These are phyloP conservation scores for Pachyrhizus erosus DNA, from an alignment of 306 rosid genomes.

Conservation along the genomic window DNA sequence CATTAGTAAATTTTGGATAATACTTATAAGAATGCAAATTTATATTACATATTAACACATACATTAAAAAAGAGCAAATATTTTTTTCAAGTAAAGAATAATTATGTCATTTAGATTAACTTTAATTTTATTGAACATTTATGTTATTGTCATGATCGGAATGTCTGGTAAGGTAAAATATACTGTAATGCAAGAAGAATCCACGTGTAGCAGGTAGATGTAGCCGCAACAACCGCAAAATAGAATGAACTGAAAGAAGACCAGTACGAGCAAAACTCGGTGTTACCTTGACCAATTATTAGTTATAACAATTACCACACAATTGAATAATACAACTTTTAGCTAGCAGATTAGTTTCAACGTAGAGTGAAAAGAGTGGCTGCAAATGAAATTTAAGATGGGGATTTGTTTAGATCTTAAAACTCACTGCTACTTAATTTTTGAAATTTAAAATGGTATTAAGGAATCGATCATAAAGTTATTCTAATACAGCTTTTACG, in stretches of 20 bases:
- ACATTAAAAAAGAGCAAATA: not conserved
- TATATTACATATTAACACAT: no score
- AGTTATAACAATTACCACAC: not conserved
- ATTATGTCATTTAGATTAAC: not conserved
- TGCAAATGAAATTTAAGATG: conserved; percentile 9
- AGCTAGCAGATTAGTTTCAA: not conserved
- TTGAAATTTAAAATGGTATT: no score
- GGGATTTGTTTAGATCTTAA: not conserved
- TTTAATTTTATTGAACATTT: not conserved
- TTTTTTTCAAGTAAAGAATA: not conserved
- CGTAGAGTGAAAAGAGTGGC: not conserved
- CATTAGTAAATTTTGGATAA: no score
- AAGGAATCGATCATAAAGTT: conserved; percentile 9
- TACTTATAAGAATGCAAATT: not conserved
- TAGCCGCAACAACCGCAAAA: not conserved
- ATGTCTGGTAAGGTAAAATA: not conserved
- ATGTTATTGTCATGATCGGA: not conserved
- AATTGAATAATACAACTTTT: not conserved
- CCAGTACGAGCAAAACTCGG: not conserved
- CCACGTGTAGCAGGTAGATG: not conserved
- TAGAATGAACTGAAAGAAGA: not conserved
- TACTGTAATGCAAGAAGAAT: not conserved
- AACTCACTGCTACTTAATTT: not conserved
- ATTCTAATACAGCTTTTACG: conserved; percentile 25
- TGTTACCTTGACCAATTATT: not conserved